Conservation (phyloP, 208 protist genomes). For the Trypanosoma avium region DNA sequence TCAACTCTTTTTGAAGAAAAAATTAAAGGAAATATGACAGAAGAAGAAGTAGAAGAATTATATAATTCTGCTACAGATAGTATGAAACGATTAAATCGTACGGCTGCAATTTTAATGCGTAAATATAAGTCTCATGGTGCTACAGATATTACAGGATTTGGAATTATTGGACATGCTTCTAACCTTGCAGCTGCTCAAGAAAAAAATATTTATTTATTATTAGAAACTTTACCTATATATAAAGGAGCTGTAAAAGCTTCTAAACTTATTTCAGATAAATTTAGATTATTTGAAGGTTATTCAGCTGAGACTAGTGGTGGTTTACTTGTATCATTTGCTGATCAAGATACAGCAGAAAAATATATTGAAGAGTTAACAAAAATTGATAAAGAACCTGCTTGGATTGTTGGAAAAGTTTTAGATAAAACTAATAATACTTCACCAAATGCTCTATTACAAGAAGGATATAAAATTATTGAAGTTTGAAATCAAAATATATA, state of each 20-base stretch:
- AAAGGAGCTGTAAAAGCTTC: conserved; percentile 76
- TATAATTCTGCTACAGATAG: conserved; percentile 74
- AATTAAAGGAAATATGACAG: conserved; percentile 57
- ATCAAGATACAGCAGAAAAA: conserved; percentile 43
- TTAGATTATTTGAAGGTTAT: conserved; percentile 87
- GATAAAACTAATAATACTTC: conserved; percentile 20
- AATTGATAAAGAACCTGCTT: conserved; percentile 75
- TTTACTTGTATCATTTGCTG: conserved; percentile 85
- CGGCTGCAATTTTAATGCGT: conserved; percentile 87
- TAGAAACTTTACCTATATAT: conserved; percentile 90
- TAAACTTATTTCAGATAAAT: conserved; percentile 78
- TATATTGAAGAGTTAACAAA: conserved; percentile 74
- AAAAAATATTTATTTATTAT: conserved; percentile 49
- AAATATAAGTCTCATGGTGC: conserved; percentile 86
- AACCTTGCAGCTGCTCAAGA: conserved; percentile 92
- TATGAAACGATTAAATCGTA: conserved; percentile 93
- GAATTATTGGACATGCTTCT: conserved; percentile 93
- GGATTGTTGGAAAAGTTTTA: conserved; percentile 85
- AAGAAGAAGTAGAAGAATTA: conserved; percentile 70
- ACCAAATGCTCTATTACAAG: conserved; percentile 44
- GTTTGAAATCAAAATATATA: too few species aligned
- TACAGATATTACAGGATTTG: conserved; percentile 98
- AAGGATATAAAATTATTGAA: conserved; percentile 67
- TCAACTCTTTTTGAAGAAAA: conserved; percentile 62
- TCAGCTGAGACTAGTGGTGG: conserved; percentile 96